Evolutionary conservation across 2,329 filamentous ascomycete species (phyloP), one percentile per base, ranked within the genome.

Genomic region (Botrytis deweyae): DNA sequence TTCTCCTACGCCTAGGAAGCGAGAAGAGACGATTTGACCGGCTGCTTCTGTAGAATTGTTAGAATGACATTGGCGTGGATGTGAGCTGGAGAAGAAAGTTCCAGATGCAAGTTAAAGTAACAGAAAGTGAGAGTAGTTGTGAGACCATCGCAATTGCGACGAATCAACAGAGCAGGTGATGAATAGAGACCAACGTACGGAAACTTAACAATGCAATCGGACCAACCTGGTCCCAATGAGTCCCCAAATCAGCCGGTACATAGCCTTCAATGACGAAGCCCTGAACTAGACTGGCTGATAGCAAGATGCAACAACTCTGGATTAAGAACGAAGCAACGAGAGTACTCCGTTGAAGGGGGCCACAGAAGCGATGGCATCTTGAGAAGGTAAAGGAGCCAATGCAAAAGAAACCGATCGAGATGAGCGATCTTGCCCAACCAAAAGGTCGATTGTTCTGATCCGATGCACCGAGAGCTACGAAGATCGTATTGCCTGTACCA

Each of bases 21-120:
- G 84, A 78, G 90, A 93, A 0, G 88, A 87, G n/a, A 94, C 90
- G 0, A 92, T 91, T 81, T 94, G 92, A 0, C 92, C 92, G 73
- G 90, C 90, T 77, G 89, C 90, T 83, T 95, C 92, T 68, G 36
- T 42, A 22, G 42, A 42, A 36, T 6, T 55, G 25, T 68, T 68
- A 68, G 49, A 40, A 20, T 62, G 33, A 16, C 1, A 36, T 68
- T 38, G 78, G 20, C 4, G 36, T 49, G 44, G 22, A 25, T 40
- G 36, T 1, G 22, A 22, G 14, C 58, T 44, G 55, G 4, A 12
- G 8, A 36, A 40, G 33, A 22, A n/a, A 8, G 38, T 33, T 70
- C 12, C 18, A 10, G n/a, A 44, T 14, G 20, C n/a, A 44, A 44
- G 22, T 12, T 18, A 16, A 44, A 18, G 16, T 29, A n/a, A 40